These are phyloP conservation scores for Cladosporium velox DNA, from an alignment of 2,329 filamentous ascomycete species.

Conservation along the genomic window DNA sequence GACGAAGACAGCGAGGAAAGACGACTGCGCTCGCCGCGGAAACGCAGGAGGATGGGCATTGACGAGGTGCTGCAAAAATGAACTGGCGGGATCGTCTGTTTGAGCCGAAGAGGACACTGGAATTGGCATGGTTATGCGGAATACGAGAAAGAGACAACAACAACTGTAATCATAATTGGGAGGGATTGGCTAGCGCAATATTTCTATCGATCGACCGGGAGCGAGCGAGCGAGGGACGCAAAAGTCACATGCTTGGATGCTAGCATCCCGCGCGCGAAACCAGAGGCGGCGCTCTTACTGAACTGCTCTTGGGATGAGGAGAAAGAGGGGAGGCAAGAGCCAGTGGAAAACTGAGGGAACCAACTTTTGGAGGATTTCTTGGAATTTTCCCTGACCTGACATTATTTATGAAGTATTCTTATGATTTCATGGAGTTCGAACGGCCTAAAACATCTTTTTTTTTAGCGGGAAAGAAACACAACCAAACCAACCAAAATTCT, in stretches of 20 bases:
- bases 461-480: not conserved
- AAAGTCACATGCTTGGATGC: not conserved
- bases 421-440: not conserved
- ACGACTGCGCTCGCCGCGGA: constrained; percentile 26
- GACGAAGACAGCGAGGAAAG: constrained; percentile 30
- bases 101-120: not conserved
- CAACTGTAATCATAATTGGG: constrained; percentile 1
- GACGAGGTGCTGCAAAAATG: constrained; percentile 36
- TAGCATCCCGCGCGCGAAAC: too few species aligned
- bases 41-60: constrained; percentile 36
- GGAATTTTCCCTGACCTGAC: not conserved
- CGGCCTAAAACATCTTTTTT: not conserved
- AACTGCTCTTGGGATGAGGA: not conserved
- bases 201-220: not conserved
- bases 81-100: not conserved
- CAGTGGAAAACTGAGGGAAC: not conserved
- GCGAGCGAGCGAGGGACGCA: not conserved
- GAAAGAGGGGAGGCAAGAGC: not conserved
- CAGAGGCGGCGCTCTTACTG: not conserved
- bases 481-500: not conserved
- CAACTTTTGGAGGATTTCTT: not conserved
- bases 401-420: not conserved
- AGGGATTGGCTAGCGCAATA: not conserved
- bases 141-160: too few species aligned
- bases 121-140: too few species aligned